A percentile compares a stretch with the other conserved stretches of the same genome.
phyloP scores from a whole-genome alignment of 176 grass and related monocot genomes.

The Paspalum vaginatum region DNA sequence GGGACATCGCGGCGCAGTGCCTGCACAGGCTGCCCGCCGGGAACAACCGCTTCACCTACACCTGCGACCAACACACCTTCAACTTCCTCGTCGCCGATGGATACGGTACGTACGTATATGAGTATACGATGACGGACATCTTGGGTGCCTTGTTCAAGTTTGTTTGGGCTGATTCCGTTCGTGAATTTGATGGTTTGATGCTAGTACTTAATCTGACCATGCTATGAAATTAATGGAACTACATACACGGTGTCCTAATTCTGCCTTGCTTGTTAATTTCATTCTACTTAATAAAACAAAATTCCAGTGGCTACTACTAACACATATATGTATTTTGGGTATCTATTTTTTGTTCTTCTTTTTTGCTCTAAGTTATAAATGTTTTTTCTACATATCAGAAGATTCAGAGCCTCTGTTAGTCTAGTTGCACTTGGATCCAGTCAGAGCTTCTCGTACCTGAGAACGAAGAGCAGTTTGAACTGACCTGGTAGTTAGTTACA shows the following conservation, averaged over 20 bases:
- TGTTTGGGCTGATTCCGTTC: too few relatives aligned
- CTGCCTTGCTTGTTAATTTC: not conserved
- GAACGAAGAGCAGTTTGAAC: not conserved
- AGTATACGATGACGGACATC: too few relatives aligned
- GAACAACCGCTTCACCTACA: slow-evolving; percentile 88
- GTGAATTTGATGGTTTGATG: not conserved
- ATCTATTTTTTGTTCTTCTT: too few relatives aligned
- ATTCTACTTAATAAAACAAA: not conserved
- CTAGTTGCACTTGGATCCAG: not conserved
- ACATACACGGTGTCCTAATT: too few relatives aligned
- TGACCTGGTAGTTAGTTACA: not conserved
- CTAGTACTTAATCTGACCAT: not conserved
- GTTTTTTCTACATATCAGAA: too few relatives aligned
- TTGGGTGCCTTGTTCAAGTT: too few relatives aligned
- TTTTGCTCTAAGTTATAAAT: too few relatives aligned
- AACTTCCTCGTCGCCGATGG: slow-evolving; percentile 84
- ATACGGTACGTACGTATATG: slow-evolving; percentile 54
- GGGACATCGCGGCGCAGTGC: slow-evolving; percentile 76
- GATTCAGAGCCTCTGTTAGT: too few relatives aligned
- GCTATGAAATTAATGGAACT: not conserved
- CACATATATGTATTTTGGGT: too few relatives aligned
- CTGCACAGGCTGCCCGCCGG: slow-evolving; percentile 74
- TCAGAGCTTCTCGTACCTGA: not conserved
- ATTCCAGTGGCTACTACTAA: too few relatives aligned
- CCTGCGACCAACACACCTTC: slow-evolving; percentile 83